A percentile compares a stretch with the other conserved stretches of the same genome.
Evolutionary conservation across 768 basidiomycete species (phyloP).

Genomic region (Boletus reticuloceps): DNA sequence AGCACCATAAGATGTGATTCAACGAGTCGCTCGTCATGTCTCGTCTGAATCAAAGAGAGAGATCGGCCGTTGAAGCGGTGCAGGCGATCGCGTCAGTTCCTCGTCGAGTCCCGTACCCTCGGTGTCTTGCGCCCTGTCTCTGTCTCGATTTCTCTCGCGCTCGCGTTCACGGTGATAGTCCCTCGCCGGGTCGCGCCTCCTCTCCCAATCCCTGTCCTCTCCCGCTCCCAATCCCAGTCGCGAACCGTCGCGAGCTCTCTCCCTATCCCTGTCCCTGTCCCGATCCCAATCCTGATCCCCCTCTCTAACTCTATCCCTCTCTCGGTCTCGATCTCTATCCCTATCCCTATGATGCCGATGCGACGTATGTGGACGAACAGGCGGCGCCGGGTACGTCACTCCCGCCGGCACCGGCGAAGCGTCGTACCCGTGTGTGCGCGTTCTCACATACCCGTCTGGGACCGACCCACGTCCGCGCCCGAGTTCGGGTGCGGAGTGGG

Average conservation of each 20-base stretch:
- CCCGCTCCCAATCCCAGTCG: not conserved
- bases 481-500: not conserved
- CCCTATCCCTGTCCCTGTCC: not conserved
- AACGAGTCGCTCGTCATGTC: not conserved
- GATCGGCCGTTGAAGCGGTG: constrained; percentile 28
- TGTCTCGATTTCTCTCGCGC: not conserved
- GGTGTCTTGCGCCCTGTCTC: not conserved
- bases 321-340: not conserved
- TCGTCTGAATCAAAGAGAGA: constrained; percentile 32
- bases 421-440: constrained; percentile 25
- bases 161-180: not conserved
- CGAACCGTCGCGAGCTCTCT: not conserved
- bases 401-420: constrained; percentile 26
- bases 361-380: constrained; percentile 23
- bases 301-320: not conserved
- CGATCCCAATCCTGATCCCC: not conserved
- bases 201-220: not conserved
- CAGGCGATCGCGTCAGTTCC: constrained; percentile 24
- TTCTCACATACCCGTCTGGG: not conserved
- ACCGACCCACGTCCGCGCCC: not conserved
- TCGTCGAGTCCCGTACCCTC: constrained; percentile 8
- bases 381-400: constrained; percentile 27
- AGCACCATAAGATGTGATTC: not conserved
- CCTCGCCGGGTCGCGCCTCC: not conserved
- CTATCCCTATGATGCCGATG: constrained; percentile 12